phyloP scores from a whole-genome alignment of 176 grass and related monocot species.

The Tillandsia leiboldiana region DNA sequence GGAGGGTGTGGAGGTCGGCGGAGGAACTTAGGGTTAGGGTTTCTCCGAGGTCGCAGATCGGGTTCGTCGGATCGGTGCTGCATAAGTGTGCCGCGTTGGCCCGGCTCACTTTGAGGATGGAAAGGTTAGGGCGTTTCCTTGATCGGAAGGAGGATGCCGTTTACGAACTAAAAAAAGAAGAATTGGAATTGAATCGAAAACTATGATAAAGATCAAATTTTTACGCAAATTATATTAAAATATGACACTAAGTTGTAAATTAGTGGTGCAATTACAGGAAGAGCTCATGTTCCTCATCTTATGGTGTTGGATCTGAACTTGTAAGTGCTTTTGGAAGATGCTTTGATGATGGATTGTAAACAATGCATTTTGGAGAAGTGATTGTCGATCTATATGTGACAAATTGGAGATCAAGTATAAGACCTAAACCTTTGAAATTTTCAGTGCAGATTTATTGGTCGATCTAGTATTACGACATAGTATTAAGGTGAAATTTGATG shows the following conservation, averaged over 20 bases:
- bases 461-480: neutral
- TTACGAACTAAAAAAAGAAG: neutral
- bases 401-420: neutral
- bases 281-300: neutral
- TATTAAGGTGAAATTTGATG: neutral
- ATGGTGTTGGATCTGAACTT: neutral
- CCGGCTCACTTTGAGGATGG: constrained; percentile 51
- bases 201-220: neutral
- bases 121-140: constrained; percentile 47
- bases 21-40: constrained; percentile 54
- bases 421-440: no score
- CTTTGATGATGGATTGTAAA: neutral
- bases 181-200: neutral
- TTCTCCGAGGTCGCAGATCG: constrained; percentile 24
- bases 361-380: neutral
- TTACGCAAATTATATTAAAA: neutral
- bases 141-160: neutral
- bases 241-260: neutral
- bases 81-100: constrained; percentile 38
- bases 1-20: constrained; percentile 37
- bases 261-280: neutral
- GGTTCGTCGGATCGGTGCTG: constrained; percentile 46
- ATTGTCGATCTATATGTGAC: neutral
- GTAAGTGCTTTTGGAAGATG: neutral
- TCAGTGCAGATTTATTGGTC: no score